phyloP scores from a whole-genome alignment of 2,329 filamentous ascomycete species.

The Biscogniauxia marginata region DNA sequence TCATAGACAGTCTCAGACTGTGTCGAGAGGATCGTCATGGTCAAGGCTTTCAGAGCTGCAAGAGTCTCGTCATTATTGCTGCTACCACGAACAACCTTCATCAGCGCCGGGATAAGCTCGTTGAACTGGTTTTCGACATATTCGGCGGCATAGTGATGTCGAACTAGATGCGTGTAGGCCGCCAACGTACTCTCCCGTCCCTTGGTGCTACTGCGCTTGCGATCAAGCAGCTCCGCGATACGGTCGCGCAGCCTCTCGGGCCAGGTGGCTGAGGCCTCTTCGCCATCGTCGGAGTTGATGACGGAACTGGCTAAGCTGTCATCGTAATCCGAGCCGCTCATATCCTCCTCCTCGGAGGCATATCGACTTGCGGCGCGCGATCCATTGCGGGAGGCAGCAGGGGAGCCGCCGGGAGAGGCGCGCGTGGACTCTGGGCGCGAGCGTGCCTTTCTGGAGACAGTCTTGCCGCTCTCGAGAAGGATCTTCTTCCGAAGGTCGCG shows the following conservation, averaged over 20 bases:
- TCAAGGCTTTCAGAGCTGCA: constrained; percentile 69
- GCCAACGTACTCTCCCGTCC: constrained; percentile 65
- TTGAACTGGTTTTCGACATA: constrained; percentile 57
- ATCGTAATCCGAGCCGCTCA: constrained; percentile 53
- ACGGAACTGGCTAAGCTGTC: constrained; percentile 47
- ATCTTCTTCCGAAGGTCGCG: constrained; percentile 67
- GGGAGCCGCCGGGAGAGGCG: constrained; percentile 58
- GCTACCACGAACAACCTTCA: constrained; percentile 69
- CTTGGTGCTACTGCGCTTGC: constrained; percentile 74
- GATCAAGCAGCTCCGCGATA: constrained; percentile 68
- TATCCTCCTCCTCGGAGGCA: constrained; percentile 62
- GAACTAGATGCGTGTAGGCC: constrained; percentile 63
- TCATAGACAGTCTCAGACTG: constrained; percentile 67
- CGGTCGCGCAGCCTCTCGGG: constrained; percentile 61
- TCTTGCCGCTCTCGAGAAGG: constrained; percentile 69
- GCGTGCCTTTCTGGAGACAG: constrained; percentile 65
- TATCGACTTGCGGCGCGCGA: constrained; percentile 62
- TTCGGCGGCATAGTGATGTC: constrained; percentile 64
- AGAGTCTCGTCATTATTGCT: constrained; percentile 67
- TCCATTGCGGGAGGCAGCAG: constrained; percentile 54
- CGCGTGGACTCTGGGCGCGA: constrained; percentile 55
- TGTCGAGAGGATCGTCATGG: constrained; percentile 67
- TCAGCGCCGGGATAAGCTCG: constrained; percentile 64
- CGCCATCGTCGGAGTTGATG: constrained; percentile 65
- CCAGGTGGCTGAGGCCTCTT: constrained; percentile 57